Conservation (phyloP, 805 yeast genomes). For the Zygosaccharomyces gambellarensis region DNA sequence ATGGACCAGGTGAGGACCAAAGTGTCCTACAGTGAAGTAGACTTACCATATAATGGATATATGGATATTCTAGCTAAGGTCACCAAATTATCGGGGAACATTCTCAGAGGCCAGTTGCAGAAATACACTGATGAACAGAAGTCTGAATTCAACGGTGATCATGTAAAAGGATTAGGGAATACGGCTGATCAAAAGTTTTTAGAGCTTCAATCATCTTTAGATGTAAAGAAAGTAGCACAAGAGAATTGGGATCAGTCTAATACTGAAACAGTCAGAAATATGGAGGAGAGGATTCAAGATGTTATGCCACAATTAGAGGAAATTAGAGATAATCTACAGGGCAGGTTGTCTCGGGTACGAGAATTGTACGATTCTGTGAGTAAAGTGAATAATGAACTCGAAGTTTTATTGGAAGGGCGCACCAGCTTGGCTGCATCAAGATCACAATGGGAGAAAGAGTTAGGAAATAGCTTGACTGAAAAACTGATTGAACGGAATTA, state of each 20-base stretch:
- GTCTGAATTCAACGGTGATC: conserved; percentile 8
- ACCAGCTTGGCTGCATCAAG: conserved; percentile 22
- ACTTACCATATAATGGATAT: conserved; percentile 24
- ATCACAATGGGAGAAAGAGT: conserved; percentile 28
- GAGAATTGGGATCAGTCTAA: conserved; percentile 26
- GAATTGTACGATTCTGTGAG: conserved; percentile 24
- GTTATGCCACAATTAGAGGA: conserved; percentile 17
- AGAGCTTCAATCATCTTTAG: conserved; percentile 26
- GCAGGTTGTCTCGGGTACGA: conserved; percentile 22
- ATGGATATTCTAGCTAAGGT: conserved; percentile 21
- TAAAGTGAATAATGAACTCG: conserved; percentile 24
- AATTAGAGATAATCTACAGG: conserved; percentile 12
- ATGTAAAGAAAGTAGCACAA: conserved; percentile 21
- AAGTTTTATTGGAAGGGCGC: conserved; percentile 20
- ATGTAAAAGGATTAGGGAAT: conserved; percentile 15
- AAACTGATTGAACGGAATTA: conserved; percentile 21
- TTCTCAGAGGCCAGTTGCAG: conserved; percentile 22
- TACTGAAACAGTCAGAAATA: conserved; percentile 12
- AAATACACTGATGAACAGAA: conserved; percentile 11
- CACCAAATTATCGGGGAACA: conserved; percentile 15
- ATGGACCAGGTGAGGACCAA: conserved; percentile 21
- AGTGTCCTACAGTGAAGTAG: conserved; percentile 27
- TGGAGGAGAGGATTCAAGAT: conserved; percentile 12
- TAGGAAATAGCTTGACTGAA: conserved; percentile 23
- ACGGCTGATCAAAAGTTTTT: conserved; percentile 19